These are phyloP conservation scores for Vaccinium darrowii DNA, from an alignment of 148 eudicot species.

Conservation along the genomic window DNA sequence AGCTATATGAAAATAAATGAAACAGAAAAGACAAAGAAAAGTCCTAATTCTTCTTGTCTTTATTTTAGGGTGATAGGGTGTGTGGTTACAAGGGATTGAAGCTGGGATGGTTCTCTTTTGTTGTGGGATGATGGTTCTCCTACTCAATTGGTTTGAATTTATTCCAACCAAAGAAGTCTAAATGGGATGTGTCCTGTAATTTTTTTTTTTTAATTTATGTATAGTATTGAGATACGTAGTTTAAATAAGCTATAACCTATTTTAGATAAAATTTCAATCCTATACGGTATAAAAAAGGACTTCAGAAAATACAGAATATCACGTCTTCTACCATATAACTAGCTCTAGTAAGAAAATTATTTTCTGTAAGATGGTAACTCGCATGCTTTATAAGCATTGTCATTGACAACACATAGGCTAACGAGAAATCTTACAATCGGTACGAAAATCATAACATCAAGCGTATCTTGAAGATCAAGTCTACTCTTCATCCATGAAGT, in stretches of 20 bases:
- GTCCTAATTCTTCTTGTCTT: not conserved
- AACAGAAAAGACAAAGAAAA: not conserved
- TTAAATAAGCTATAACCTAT: not conserved
- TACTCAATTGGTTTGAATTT: not conserved
- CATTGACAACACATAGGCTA: not conserved
- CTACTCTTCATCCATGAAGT: conserved; percentile 1
- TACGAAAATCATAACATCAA: not conserved
- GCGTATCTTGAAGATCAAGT: not conserved
- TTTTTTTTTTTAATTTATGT: not conserved
- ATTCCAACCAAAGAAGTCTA: not conserved
- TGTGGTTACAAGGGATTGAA: not conserved
- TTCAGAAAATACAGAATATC: not conserved
- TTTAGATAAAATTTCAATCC: not conserved
- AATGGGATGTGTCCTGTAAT: not conserved
- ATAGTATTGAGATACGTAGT: not conserved
- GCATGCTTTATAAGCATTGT: not conserved
- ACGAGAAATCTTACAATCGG: not conserved
- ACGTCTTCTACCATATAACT: not conserved
- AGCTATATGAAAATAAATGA: not conserved
- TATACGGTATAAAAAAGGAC: not conserved
- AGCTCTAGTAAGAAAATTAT: not conserved
- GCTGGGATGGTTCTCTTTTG: not conserved
- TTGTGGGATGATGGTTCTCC: not conserved
- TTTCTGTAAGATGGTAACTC: not conserved
- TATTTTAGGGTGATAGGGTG: not conserved